A percentile compares a stretch with the other conserved stretches of the same genome.
These are phyloP conservation scores for Tylopilus balloui DNA, from an alignment of 768 basidiomycete genomes.

Conservation along the genomic window DNA sequence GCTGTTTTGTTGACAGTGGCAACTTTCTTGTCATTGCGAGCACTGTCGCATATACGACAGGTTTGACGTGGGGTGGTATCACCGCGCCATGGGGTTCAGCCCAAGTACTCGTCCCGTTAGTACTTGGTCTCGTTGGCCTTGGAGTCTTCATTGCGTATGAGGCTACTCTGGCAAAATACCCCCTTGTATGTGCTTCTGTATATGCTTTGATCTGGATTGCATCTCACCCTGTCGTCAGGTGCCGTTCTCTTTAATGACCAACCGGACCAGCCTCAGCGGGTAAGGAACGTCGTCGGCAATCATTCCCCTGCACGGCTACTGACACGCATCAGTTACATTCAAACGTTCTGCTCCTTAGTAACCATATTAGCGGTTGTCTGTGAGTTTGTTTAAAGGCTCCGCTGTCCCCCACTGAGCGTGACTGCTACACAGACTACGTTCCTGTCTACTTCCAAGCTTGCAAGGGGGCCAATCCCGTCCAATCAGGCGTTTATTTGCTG, in stretches of 20 bases:
- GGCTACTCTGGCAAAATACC: conserved; percentile 22
- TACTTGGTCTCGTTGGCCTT: conserved; percentile 39
- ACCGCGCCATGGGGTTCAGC: conserved; percentile 39
- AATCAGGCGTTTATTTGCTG: conserved; percentile 27
- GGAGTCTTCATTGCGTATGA: conserved; percentile 40
- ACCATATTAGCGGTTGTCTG: conserved; percentile 13
- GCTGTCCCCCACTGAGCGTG: not conserved
- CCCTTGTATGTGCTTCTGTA: conserved; percentile 24
- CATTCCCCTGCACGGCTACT: not conserved
- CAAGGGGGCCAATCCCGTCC: conserved; percentile 32
- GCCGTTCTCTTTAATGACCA: conserved; percentile 23
- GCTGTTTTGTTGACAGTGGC: conserved; percentile 28
- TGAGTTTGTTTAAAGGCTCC: conserved; percentile 4
- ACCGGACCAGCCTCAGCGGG: conserved; percentile 30
- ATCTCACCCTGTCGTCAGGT: conserved; percentile 3
- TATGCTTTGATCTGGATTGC: too few relatives aligned
- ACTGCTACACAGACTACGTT: conserved; percentile 33
- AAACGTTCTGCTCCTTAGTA: not conserved
- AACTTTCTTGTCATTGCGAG: conserved; percentile 38
- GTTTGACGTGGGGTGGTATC: conserved; percentile 47
- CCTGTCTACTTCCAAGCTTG: conserved; percentile 45
- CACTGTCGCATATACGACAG: conserved; percentile 35
- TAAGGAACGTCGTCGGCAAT: not conserved
- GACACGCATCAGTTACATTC: not conserved
- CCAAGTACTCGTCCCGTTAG: conserved; percentile 38